Evolutionary conservation across 768 basidiomycete species (phyloP).

Genomic region (Suillus subluteus): DNA sequence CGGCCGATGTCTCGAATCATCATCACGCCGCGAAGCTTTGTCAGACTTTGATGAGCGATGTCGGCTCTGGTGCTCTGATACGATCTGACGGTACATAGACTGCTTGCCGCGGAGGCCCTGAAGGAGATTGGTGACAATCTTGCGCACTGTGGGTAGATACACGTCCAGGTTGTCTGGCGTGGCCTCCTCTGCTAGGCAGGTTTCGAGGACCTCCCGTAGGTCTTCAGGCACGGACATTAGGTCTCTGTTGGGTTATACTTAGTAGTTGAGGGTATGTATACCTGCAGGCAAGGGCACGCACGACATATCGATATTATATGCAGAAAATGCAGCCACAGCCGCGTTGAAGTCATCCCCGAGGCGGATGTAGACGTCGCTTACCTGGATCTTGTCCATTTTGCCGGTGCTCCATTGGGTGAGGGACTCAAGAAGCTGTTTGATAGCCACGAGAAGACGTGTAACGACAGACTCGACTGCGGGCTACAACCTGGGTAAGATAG

Average conservation of each 20-base stretch:
- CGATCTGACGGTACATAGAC: conserved; percentile 78
- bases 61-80: conserved; percentile 61
- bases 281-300: conserved; percentile 47
- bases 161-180: conserved; percentile 81
- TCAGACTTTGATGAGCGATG: conserved; percentile 55
- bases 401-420: conserved; percentile 83
- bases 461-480: conserved; percentile 90
- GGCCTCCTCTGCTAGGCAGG: conserved; percentile 90
- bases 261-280: conserved; percentile 14
- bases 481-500: conserved; percentile 35
- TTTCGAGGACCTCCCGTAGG: conserved; percentile 85
- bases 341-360: conserved; percentile 97
- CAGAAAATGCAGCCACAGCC: conserved; percentile 85
- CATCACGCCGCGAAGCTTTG: conserved; percentile 41
- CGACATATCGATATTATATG: conserved; percentile 90
- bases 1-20: conserved; percentile 51
- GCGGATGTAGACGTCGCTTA: conserved; percentile 96
- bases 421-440: conserved; percentile 91
- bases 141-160: conserved; percentile 88
- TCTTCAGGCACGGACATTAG: conserved; percentile 87
- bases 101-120: conserved; percentile 94
- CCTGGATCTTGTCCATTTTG: conserved; percentile 72
- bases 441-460: conserved; percentile 89
- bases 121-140: conserved; percentile 90
- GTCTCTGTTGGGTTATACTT: conserved; percentile 57